Percentiles rank a stretch among this genome's conserved stretches.
Evolutionary conservation across 805 yeast species (phyloP).

Genomic region (Cephaloascus albidus): DNA sequence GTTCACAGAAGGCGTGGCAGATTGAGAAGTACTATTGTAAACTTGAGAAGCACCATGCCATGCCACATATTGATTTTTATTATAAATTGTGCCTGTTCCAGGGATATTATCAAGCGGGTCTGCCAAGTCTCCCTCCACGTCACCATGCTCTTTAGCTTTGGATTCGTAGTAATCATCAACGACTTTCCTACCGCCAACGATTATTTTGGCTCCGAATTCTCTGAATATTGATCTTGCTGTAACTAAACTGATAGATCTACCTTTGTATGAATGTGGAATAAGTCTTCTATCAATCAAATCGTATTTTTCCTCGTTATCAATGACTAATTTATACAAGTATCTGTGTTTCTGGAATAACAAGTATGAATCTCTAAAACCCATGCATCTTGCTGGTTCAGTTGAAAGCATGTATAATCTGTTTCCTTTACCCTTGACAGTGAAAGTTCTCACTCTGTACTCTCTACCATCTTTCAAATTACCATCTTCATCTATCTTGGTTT

Average conservation of each 20-base stretch:
- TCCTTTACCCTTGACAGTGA: slow-evolving; percentile 58
- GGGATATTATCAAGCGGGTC: slow-evolving; percentile 50
- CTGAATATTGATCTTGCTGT: slow-evolving; percentile 84
- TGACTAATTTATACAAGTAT: slow-evolving; percentile 60
- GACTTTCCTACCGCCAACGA: slow-evolving; percentile 72
- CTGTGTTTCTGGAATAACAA: slow-evolving; percentile 81
- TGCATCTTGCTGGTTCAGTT: slow-evolving; percentile 92
- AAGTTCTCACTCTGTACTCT: slow-evolving; percentile 61
- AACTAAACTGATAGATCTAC: slow-evolving; percentile 81
- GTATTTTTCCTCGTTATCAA: slow-evolving; percentile 70
- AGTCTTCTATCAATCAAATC: slow-evolving; percentile 74
- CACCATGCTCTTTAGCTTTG: slow-evolving; percentile 48
- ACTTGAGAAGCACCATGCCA: slow-evolving; percentile 35
- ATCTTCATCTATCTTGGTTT: slow-evolving; percentile 52
- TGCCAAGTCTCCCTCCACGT: slow-evolving; percentile 61
- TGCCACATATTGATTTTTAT: slow-evolving; percentile 42
- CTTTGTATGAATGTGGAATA: slow-evolving; percentile 85
- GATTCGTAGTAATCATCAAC: slow-evolving; percentile 85
- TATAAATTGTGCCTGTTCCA: slow-evolving; percentile 29
- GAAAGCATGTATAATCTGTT: slow-evolving; percentile 77
- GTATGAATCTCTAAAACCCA: slow-evolving; percentile 90
- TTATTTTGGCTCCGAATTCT: slow-evolving; percentile 84
- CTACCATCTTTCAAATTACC: slow-evolving; percentile 72
- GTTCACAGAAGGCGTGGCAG: slow-evolving; percentile 16
- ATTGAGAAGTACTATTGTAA: slow-evolving; percentile 19